These are phyloP conservation scores for Aspergillus oerlinghausenensis DNA, from an alignment of 2,329 filamentous ascomycete species.

Conservation along the genomic window DNA sequence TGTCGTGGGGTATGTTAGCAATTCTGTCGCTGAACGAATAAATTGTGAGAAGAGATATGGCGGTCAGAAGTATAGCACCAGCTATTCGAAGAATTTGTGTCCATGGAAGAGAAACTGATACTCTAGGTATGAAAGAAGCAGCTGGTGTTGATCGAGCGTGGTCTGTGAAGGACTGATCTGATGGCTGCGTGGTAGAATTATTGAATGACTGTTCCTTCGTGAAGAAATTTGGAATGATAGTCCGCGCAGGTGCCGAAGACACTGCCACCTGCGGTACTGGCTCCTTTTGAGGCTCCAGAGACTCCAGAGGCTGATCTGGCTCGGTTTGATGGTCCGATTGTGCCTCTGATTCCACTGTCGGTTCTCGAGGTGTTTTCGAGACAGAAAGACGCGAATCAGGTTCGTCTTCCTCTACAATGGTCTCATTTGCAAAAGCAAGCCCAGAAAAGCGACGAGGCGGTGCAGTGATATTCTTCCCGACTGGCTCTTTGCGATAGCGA, in stretches of 20 bases:
- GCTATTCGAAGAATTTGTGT: neutral
- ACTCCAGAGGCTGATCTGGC: neutral
- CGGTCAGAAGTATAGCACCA: conserved; percentile 10
- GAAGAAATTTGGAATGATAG: conserved; percentile 20
- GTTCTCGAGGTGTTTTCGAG: conserved; percentile 2
- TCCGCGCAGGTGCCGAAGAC: conserved; percentile 19
- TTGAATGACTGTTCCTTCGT: conserved; percentile 5
- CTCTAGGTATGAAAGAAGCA: neutral
- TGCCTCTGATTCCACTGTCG: neutral
- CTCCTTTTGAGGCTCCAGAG: neutral
- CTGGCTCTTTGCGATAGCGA: conserved; percentile 16
- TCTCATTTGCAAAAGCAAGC: conserved; percentile 23
- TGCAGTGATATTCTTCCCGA: conserved; percentile 31
- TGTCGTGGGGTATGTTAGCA: conserved; percentile 7
- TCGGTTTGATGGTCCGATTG: conserved; percentile 2
- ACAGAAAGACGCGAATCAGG: conserved; percentile 8
- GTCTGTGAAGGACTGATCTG: conserved; percentile 1
- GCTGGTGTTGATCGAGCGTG: neutral
- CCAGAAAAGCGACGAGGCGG: conserved; percentile 34
- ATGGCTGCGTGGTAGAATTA: neutral
- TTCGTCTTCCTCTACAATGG: conserved; percentile 28
- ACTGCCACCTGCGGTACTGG: conserved; percentile 1
- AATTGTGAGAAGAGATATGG: conserved; percentile 9
- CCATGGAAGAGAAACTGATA: neutral
- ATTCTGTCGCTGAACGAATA: conserved; percentile 12